A percentile compares a stretch with the other conserved stretches of the same genome.
phyloP scores from a whole-genome alignment of 345 rosid species.

The Acer negundo region DNA sequence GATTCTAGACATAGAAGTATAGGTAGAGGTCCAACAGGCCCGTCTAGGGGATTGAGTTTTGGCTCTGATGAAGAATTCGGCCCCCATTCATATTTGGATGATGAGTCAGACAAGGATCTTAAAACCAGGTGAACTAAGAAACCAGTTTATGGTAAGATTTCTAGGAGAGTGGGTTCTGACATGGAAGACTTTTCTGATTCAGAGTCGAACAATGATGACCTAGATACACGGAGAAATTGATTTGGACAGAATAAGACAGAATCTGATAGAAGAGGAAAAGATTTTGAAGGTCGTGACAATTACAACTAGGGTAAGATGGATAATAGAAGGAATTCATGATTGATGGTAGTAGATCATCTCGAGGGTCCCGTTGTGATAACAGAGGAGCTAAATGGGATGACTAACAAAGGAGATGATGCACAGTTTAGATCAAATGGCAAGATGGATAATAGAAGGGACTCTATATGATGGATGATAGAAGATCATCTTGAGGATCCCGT shows the following conservation, averaged over 20 bases:
- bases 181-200: too few species aligned
- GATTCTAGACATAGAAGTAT: conserved; percentile 35
- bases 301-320: conserved; percentile 37
- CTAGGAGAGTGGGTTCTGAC: too few species aligned
- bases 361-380: conserved; percentile 29
- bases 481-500: conserved; percentile 29
- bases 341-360: conserved; percentile 31
- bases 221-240: background rate
- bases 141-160: too few species aligned
- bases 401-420: conserved; percentile 21
- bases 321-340: conserved; percentile 29
- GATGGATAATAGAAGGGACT: conserved; percentile 35
- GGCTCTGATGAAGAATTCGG: too few species aligned
- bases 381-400: conserved; percentile 30
- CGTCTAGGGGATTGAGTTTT: too few species aligned
- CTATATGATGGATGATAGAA: conserved; percentile 18
- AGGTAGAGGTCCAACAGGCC: conserved; percentile 14
- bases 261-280: conserved; percentile 34
- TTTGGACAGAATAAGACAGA: conserved; percentile 31
- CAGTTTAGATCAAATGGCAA: conserved; percentile 30
- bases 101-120: too few species aligned
- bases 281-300: conserved; percentile 26
- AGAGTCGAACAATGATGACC: too few species aligned
- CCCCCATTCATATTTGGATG: too few species aligned
- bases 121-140: too few species aligned